Percentiles rank a stretch among this genome's conserved stretches.
Conservation (phyloP, 495 filamentous ascomycete species). For the Amorphotheca resinae region DNA sequence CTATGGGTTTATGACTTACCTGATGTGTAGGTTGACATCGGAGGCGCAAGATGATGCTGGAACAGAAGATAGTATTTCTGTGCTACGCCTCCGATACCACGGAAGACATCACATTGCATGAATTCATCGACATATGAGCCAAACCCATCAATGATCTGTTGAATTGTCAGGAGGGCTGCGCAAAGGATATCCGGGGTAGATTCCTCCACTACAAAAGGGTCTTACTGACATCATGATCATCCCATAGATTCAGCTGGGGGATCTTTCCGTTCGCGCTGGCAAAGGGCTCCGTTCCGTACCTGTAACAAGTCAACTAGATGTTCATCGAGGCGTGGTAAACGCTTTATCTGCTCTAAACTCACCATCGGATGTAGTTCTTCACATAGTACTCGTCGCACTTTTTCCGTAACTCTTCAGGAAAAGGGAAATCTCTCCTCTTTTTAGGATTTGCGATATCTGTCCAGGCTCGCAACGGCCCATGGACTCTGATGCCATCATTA, state of each 20-base stretch:
- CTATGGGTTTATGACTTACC: constrained; percentile 16
- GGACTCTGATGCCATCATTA: constrained; percentile 77
- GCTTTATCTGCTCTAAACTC: not conserved
- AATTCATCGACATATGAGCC: constrained; percentile 88
- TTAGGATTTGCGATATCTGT: constrained; percentile 69
- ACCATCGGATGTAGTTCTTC: constrained; percentile 77
- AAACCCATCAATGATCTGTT: constrained; percentile 80
- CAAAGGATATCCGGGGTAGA: not conserved
- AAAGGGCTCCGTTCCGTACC: constrained; percentile 70
- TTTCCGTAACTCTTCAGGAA: constrained; percentile 56
- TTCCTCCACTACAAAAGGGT: not conserved
- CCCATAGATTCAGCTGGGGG: constrained; percentile 89
- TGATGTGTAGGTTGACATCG: constrained; percentile 70
- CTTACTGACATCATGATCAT: constrained; percentile 62
- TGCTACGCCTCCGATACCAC: constrained; percentile 75
- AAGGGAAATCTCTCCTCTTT: constrained; percentile 66
- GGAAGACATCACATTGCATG: constrained; percentile 85
- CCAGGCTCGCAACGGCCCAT: constrained; percentile 69
- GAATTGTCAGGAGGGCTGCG: not conserved
- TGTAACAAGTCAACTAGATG: not conserved
- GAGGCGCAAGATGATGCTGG: constrained; percentile 82
- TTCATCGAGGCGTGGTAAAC: not conserved
- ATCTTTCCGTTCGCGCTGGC: constrained; percentile 74
- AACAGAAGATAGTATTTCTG: constrained; percentile 91
- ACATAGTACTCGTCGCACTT: constrained; percentile 86